These are phyloP conservation scores for Ogataea corticis DNA, from an alignment of 805 yeast genomes.

Conservation along the genomic window DNA sequence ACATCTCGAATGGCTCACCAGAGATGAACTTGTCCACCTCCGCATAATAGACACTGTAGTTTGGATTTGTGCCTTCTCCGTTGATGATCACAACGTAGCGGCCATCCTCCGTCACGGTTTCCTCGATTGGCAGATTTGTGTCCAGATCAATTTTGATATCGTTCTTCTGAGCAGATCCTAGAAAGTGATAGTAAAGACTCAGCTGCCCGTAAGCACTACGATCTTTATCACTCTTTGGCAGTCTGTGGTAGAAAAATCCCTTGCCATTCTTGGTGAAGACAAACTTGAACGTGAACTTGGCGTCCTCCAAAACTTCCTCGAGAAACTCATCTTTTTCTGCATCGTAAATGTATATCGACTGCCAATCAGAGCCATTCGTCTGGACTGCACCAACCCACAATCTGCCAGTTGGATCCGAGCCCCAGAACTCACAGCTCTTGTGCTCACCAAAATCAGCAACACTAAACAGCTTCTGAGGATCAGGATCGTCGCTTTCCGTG, in stretches of 20 bases:
- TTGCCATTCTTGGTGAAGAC: constrained; percentile 6
- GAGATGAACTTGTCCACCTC: neutral
- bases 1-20: neutral
- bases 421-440: constrained; percentile 11
- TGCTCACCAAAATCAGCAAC: constrained; percentile 5
- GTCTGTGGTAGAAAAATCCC: constrained; percentile 11
- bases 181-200: constrained; percentile 3
- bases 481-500: neutral
- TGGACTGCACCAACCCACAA: constrained; percentile 11
- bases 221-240: neutral
- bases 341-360: constrained; percentile 8
- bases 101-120: constrained; percentile 9
- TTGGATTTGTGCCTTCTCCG: constrained; percentile 6
- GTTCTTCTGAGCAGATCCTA: constrained; percentile 1
- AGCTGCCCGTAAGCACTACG: constrained; percentile 5
- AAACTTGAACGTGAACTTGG: constrained; percentile 9
- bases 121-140: constrained; percentile 8
- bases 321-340: constrained; percentile 2
- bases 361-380: constrained; percentile 13
- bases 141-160: constrained; percentile 4
- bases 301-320: constrained; percentile 2
- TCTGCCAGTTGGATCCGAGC: constrained; percentile 7
- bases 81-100: constrained; percentile 1
- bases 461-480: constrained; percentile 1
- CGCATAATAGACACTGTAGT: constrained; percentile 5